Base-by-base conservation (phyloP, 2,329 filamentous ascomycete species). In the Eutypa lata region DNA sequence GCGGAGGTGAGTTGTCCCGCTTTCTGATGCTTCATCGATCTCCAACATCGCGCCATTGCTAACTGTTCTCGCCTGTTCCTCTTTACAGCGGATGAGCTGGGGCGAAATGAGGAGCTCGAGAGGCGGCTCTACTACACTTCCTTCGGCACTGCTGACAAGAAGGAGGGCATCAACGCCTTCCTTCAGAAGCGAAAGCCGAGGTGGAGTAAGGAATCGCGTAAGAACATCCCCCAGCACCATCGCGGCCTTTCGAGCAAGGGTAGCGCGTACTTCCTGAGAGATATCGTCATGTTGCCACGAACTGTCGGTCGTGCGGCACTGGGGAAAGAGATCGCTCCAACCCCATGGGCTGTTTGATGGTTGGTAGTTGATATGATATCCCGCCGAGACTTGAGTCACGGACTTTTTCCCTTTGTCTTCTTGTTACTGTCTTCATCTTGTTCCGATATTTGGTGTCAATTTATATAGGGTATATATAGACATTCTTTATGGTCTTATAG, bases 61-160 rank as follows among this genome's bases (percentile, higher is more conserved):
- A 16, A 38, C 13, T 18, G n/a, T 16, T 38, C n/a, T 38, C 35
- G 7, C 35, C 35, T 14, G 4, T 19, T n/a, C 22, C 19, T 13
- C 45, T 26, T 21, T 53, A 16, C 48, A 64, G 66, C 59, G 42
- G 63, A 68, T 52, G 58, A 57, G 42, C 50, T 62, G 31, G 61
- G 61, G 33, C 57, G 61, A 22, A 65, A 69, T 50, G 66, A 71
- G 50, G 59, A 65, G 35, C 65, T 70, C 42, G 69, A 72, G 56
- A 61, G 68, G 48, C 61, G 62, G 48, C 56, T 72, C 28, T 72
- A 73, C 53, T 70, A 70, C 51, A 61, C 64, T 47, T 67, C 70
- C 33, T 71, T 73, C 59, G 64, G 64, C 2, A 68, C 60, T n/a
- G 51, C 57, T 24, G 63, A 68, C 47, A 68, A 69, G 48, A 52